Percentiles rank a stretch among this genome's conserved stretches.
Evolutionary conservation across 1,284 basidiomycete genomes (phyloP).

Genomic region (Rhodotorula sp.): DNA sequence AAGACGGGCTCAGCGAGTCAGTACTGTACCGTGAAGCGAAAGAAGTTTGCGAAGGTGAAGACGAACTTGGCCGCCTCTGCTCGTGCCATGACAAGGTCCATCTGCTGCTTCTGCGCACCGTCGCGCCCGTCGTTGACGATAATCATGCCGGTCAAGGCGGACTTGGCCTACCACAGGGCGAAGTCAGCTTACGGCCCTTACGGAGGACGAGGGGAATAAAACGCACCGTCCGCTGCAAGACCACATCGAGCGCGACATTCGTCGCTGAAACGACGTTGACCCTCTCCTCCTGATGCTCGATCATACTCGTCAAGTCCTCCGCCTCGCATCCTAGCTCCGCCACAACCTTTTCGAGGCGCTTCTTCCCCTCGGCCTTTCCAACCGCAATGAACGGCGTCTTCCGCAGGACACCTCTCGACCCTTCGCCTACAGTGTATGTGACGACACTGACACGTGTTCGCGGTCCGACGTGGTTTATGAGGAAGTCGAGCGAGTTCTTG

Average conservation of each 20-base stretch:
- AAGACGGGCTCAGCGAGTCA: constrained; percentile 1
- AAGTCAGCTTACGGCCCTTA: neutral
- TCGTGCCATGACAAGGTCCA: constrained; percentile 93
- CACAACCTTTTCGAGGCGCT: constrained; percentile 70
- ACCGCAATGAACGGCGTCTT: constrained; percentile 83
- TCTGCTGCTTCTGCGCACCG: constrained; percentile 89
- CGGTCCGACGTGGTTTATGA: constrained; percentile 68
- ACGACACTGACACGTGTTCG: constrained; percentile 80
- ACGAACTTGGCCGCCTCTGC: constrained; percentile 82
- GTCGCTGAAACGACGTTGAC: constrained; percentile 94
- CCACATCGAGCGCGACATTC: constrained; percentile 80
- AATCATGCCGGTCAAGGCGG: constrained; percentile 84
- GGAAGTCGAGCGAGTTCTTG: constrained; percentile 76
- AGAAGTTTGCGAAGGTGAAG: constrained; percentile 1
- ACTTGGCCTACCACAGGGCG: constrained; percentile 57
- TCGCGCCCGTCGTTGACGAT: constrained; percentile 89
- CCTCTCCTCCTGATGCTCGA: constrained; percentile 76
- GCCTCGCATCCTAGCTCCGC: constrained; percentile 60
- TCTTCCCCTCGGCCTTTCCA: constrained; percentile 66
- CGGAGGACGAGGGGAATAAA: neutral
- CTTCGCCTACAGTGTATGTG: constrained; percentile 73
- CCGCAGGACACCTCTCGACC: constrained; percentile 68
- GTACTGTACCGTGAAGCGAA: neutral
- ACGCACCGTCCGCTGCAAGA: constrained; percentile 76
- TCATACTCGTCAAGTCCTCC: constrained; percentile 57